A percentile compares a stretch with the other conserved stretches of the same genome.
These are phyloP conservation scores for Codiaeum variegatum DNA, from an alignment of 441 rosid species.

Conservation along the genomic window DNA sequence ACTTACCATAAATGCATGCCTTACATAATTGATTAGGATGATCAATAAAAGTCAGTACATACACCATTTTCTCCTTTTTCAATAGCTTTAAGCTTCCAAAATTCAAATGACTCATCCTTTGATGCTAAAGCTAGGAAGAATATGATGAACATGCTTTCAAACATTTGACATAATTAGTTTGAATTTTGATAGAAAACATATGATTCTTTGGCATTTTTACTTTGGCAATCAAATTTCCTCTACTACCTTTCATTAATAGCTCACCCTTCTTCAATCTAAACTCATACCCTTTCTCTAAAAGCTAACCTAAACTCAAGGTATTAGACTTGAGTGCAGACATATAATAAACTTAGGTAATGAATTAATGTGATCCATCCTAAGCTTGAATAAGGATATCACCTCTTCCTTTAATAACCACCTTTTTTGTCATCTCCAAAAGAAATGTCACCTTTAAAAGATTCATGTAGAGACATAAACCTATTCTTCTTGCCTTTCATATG, in stretches of 20 bases:
- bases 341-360: conserved; percentile 10
- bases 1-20: background rate
- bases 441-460: too few relatives aligned
- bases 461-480: too few relatives aligned
- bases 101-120: background rate
- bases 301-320: background rate
- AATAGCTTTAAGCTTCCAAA: background rate
- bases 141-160: background rate
- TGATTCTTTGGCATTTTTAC: background rate
- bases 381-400: background rate
- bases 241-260: background rate
- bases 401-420: background rate
- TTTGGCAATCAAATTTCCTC: background rate
- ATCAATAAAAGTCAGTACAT: background rate
- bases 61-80: conserved; percentile 2
- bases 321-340: background rate
- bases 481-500: background rate
- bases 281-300: conserved; percentile 10
- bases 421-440: background rate
- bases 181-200: conserved; percentile 9
- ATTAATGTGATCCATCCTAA: background rate
- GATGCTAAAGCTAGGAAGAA: conserved; percentile 2
- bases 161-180: background rate
- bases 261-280: background rate
- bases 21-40: background rate